Conservation (phyloP, 2,329 filamentous ascomycete genomes). For the Sclerotinia spermophila region DNA sequence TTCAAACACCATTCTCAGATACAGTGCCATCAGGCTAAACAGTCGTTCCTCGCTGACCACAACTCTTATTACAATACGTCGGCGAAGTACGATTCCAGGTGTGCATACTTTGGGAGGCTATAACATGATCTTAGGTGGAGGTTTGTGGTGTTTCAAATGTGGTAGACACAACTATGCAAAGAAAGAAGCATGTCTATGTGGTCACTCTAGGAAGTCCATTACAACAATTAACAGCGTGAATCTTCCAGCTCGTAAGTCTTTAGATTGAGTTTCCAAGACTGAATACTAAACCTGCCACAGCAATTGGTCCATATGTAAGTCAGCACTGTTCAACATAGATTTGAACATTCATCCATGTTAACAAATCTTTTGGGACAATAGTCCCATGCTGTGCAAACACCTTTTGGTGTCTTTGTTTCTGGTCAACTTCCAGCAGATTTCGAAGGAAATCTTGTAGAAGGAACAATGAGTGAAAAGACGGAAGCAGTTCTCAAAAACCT, state of each 20-base stretch:
- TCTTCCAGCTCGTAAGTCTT: slow-evolving; percentile 18
- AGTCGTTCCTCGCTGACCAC: slow-evolving; percentile 1
- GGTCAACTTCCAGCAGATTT: slow-evolving; percentile 43
- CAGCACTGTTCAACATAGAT: not conserved
- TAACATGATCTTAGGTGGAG: not conserved
- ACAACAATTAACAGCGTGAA: not conserved
- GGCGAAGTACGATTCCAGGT: not conserved
- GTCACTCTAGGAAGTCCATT: not conserved
- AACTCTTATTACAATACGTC: not conserved
- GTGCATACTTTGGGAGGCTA: not conserved
- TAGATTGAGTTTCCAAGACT: not conserved
- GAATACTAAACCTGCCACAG: slow-evolving; percentile 38
- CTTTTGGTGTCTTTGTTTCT: slow-evolving; percentile 63
- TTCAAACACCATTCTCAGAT: not conserved
- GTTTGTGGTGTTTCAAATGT: not conserved
- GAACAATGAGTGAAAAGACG: slow-evolving; percentile 61
- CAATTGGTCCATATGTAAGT: slow-evolving; percentile 59
- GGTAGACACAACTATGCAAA: not conserved
- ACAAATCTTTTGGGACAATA: slow-evolving; percentile 32
- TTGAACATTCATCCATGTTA: not conserved
- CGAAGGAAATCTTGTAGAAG: slow-evolving; percentile 31
- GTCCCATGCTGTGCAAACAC: slow-evolving; percentile 66
- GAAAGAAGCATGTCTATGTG: not conserved
- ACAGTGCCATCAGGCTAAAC: not conserved
- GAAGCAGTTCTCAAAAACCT: slow-evolving; percentile 69